A percentile compares a stretch with the other conserved stretches of the same genome.
These are phyloP conservation scores for Wickerhamomyces sp. DNA, from an alignment of 1,139 yeast genomes.

Conservation along the genomic window DNA sequence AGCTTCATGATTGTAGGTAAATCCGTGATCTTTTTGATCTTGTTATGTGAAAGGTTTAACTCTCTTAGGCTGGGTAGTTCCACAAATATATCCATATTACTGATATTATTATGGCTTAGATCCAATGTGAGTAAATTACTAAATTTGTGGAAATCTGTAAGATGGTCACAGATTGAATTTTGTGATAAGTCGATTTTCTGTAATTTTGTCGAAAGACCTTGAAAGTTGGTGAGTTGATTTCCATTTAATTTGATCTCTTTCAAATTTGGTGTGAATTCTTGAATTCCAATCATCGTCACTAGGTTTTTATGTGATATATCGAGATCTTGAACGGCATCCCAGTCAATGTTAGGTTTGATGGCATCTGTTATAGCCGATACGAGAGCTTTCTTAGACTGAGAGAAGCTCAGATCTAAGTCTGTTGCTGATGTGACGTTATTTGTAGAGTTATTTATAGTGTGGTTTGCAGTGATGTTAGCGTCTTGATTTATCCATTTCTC, in stretches of 20 bases:
- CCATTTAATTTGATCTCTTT: constrained; percentile 26
- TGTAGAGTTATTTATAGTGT: too few relatives aligned
- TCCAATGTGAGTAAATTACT: constrained; percentile 14
- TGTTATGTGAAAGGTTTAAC: constrained; percentile 16
- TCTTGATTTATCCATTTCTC: constrained; percentile 11
- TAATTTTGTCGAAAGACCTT: constrained; percentile 31
- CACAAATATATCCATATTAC: constrained; percentile 14
- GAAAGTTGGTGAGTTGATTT: constrained; percentile 30
- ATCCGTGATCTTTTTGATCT: constrained; percentile 10
- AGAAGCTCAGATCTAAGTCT: constrained; percentile 25
- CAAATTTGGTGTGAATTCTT: constrained; percentile 32
- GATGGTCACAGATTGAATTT: constrained; percentile 28
- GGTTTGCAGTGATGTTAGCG: not conserved
- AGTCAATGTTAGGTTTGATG: constrained; percentile 28
- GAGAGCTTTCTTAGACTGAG: constrained; percentile 26
- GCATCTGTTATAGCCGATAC: constrained; percentile 29
- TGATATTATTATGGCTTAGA: constrained; percentile 17
- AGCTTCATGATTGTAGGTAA: constrained; percentile 15
- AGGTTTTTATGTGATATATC: constrained; percentile 27
- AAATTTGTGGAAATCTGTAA: constrained; percentile 13
- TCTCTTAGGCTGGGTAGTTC: constrained; percentile 13
- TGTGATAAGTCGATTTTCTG: constrained; percentile 24
- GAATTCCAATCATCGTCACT: constrained; percentile 28
- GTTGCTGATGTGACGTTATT: constrained; percentile 22
- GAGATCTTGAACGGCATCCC: constrained; percentile 31